Conservation (phyloP, 257 asterid species). For the Gentiana straminea region DNA sequence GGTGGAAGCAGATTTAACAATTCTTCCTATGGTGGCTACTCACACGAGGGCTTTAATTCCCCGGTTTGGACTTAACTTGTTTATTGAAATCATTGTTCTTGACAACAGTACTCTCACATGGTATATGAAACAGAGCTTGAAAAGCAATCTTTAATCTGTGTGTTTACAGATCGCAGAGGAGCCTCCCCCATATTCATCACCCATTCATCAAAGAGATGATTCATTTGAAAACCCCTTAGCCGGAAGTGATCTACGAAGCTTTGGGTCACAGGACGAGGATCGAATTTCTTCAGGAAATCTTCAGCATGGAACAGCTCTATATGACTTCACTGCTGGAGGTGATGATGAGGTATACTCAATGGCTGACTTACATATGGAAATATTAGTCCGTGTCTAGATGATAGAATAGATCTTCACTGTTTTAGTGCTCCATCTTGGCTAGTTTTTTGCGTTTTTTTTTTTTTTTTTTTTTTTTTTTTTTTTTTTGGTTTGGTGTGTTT, state of each 20-base stretch:
- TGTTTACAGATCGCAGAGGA: slow-evolving; percentile 75
- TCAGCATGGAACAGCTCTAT: slow-evolving; percentile 75
- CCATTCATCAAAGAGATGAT: slow-evolving; percentile 59
- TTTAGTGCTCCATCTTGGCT: neutral
- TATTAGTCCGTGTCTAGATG: neutral
- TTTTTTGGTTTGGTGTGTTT: too few species aligned
- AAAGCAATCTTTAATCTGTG: slow-evolving; percentile 12
- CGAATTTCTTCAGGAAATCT: slow-evolving; percentile 65
- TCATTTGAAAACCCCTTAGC: slow-evolving; percentile 95
- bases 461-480: too few species aligned
- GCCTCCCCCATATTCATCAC: slow-evolving; percentile 99
- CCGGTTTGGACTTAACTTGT: slow-evolving; percentile 42
- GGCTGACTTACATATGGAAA: neutral
- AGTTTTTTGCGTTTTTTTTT: too few species aligned
- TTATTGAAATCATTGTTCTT: slow-evolving; percentile 4
- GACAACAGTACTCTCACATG: neutral
- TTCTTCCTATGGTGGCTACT: slow-evolving; percentile 22
- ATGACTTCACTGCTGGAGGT: slow-evolving; percentile 99
- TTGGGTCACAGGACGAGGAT: slow-evolving; percentile 50
- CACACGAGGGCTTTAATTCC: slow-evolving; percentile 58
- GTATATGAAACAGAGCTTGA: neutral
- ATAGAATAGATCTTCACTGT: neutral
- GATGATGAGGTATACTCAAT: slow-evolving; percentile 76
- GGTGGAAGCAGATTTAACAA: slow-evolving; percentile 56
- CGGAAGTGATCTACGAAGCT: slow-evolving; percentile 58